Evolutionary conservation across 2,329 filamentous ascomycete species (phyloP).

Genomic region (Plectosphaerella sp.): DNA sequence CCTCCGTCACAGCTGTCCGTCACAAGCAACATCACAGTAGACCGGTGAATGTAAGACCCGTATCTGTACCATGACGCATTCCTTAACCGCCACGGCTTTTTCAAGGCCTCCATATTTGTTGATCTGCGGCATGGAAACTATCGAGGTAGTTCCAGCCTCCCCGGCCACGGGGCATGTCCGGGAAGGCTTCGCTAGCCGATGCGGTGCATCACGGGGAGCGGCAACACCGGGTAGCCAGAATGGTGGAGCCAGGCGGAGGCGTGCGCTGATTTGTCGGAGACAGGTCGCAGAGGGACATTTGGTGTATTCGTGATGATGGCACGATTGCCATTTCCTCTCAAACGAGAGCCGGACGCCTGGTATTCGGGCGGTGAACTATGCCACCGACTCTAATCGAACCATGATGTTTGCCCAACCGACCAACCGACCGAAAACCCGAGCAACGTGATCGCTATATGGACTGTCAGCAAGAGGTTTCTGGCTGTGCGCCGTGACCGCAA

Average conservation of each 20-base stretch:
- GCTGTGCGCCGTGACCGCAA: neutral
- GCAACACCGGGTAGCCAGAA: neutral
- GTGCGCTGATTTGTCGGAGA: neutral
- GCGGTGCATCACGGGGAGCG: neutral
- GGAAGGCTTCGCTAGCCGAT: constrained; percentile 55
- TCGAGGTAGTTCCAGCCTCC: constrained; percentile 54
- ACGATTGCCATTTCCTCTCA: constrained; percentile 12
- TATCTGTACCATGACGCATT: constrained; percentile 60
- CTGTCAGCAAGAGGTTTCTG: neutral
- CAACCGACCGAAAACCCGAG: constrained; percentile 9
- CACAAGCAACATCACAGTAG: neutral
- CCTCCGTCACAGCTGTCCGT: no score
- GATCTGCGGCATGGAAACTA: constrained; percentile 57
- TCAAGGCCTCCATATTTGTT: constrained; percentile 42
- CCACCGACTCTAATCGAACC: constrained; percentile 14
- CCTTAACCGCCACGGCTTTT: constrained; percentile 58
- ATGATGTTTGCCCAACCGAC: constrained; percentile 14
- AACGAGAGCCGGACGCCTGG: constrained; percentile 38
- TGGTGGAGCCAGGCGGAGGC: neutral
- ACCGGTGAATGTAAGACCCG: constrained; percentile 49
- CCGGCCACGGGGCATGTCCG: constrained; percentile 42
- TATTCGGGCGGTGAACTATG: constrained; percentile 24
- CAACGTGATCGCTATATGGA: constrained; percentile 9
- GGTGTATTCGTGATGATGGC: constrained; percentile 15
- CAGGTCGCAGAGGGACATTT: constrained; percentile 8